Conservation (phyloP, 192 early-diverging fungal genomes). For the Umbelopsis ramanniana region DNA sequence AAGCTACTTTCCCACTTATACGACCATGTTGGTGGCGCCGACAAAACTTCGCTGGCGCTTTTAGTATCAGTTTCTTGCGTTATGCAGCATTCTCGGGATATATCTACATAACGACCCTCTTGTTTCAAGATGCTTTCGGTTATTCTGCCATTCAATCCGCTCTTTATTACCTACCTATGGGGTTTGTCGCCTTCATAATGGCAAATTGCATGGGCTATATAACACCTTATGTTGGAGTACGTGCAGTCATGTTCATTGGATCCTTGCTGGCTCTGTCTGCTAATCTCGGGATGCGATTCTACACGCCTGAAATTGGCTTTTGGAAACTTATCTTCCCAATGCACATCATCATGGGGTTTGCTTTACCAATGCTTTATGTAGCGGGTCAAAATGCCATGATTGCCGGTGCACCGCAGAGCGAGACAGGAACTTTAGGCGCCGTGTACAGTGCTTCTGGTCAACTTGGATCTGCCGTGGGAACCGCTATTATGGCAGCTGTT, state of each 20-base stretch:
- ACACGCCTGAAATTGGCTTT: not conserved
- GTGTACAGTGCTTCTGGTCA: slow-evolving; percentile 39
- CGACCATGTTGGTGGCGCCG: slow-evolving; percentile 44
- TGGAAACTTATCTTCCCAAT: slow-evolving; percentile 24
- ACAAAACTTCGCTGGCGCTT: slow-evolving; percentile 44
- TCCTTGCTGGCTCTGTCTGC: not conserved
- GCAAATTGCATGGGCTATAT: slow-evolving; percentile 39
- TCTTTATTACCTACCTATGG: slow-evolving; percentile 43
- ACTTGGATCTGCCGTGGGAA: slow-evolving; percentile 42
- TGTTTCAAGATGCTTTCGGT: slow-evolving; percentile 47
- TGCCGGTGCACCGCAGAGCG: not conserved
- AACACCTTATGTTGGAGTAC: slow-evolving; percentile 23
- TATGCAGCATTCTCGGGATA: slow-evolving; percentile 44
- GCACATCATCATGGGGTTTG: slow-evolving; percentile 3
- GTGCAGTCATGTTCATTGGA: not conserved
- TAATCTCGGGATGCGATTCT: not conserved
- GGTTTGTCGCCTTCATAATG: slow-evolving; percentile 39
- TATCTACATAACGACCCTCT: slow-evolving; percentile 47
- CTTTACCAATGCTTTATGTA: slow-evolving; percentile 4
- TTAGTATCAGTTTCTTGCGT: slow-evolving; percentile 40
- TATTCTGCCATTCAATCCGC: slow-evolving; percentile 46
- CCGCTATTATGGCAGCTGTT: slow-evolving; percentile 40
- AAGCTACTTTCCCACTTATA: slow-evolving; percentile 38
- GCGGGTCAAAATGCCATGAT: slow-evolving; percentile 24
- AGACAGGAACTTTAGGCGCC: slow-evolving; percentile 23